Conservation (phyloP, 768 basidiomycete species). For the Boletus fagicola region DNA sequence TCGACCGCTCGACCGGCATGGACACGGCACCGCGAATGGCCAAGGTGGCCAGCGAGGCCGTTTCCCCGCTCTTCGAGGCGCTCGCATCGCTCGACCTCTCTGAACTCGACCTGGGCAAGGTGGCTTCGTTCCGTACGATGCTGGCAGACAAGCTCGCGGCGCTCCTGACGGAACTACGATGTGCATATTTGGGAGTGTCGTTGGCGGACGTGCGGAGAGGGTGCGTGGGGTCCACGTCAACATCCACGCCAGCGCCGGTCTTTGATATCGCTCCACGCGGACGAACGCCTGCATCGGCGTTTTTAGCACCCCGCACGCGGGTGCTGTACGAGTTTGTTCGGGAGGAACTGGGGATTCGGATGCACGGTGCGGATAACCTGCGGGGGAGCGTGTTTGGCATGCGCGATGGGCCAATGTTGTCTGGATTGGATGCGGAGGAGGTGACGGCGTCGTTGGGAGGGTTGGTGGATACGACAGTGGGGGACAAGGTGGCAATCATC, state of each 20-base stretch:
- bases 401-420: conserved; percentile 6
- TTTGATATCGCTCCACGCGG: conserved; percentile 50
- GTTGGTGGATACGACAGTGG: conserved; percentile 51
- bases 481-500: conserved; percentile 70
- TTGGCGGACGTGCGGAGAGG: conserved; percentile 21
- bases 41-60: conserved; percentile 62
- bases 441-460: conserved; percentile 11
- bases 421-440: conserved; percentile 53
- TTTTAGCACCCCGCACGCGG: conserved; percentile 53
- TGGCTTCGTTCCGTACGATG: conserved; percentile 23
- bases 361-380: conserved; percentile 79
- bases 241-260: conserved; percentile 25
- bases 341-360: conserved; percentile 65
- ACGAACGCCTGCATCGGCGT: conserved; percentile 61
- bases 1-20: conserved; percentile 70
- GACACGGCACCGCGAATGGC: conserved; percentile 70
- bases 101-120: conserved; percentile 20
- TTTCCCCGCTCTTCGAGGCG: conserved; percentile 58
- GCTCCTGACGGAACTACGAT: conserved; percentile 29
- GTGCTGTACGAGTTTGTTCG: conserved; percentile 79
- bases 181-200: conserved; percentile 30
- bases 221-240: conserved; percentile 3
- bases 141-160: conserved; percentile 17
- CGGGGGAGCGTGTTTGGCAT: conserved; percentile 58
- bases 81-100: conserved; percentile 15